Percentiles rank a stretch among this genome's conserved stretches.
Evolutionary conservation across 768 basidiomycete genomes (phyloP).

Genomic region (Pulveroboletus sp.): DNA sequence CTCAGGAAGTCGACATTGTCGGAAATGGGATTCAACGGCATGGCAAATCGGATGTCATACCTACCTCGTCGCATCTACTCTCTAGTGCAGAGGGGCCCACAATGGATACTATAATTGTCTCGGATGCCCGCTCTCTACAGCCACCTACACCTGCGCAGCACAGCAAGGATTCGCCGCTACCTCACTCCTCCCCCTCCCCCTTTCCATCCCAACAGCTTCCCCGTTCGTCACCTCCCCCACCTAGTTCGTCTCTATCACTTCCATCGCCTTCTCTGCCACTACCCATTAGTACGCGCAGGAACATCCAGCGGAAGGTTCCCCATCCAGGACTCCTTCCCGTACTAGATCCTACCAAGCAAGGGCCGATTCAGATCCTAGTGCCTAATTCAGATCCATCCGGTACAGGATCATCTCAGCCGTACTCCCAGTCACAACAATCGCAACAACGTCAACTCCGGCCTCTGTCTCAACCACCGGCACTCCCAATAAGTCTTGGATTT

Average conservation of each 20-base stretch:
- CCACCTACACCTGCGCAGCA: conserved; percentile 32
- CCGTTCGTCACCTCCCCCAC: conserved; percentile 12
- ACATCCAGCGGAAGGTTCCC: conserved; percentile 45
- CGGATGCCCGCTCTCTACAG: conserved; percentile 16
- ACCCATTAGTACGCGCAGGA: conserved; percentile 17
- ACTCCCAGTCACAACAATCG: conserved; percentile 30
- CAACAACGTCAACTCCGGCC: conserved; percentile 27
- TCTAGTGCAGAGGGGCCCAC: conserved; percentile 15
- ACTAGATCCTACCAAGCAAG: conserved; percentile 28
- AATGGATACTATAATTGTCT: not conserved
- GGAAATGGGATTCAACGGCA: not conserved
- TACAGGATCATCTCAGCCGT: conserved; percentile 32
- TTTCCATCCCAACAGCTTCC: conserved; percentile 4
- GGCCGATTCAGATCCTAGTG: conserved; percentile 45
- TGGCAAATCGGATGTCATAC: conserved; percentile 1
- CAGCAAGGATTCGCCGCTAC: conserved; percentile 3
- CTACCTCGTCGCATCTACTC: not conserved
- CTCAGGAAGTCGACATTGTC: not conserved
- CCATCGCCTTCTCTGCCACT: conserved; percentile 5
- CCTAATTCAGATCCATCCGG: conserved; percentile 56
- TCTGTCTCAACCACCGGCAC: conserved; percentile 4
- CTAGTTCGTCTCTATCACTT: conserved; percentile 12
- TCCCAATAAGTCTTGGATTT: conserved; percentile 23
- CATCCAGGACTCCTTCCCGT: conserved; percentile 37
- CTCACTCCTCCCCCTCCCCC: conserved; percentile 4